Percentiles rank a stretch among this genome's conserved stretches.
phyloP scores from a whole-genome alignment of 208 protist species.

The Trypanosoma boissoni region DNA sequence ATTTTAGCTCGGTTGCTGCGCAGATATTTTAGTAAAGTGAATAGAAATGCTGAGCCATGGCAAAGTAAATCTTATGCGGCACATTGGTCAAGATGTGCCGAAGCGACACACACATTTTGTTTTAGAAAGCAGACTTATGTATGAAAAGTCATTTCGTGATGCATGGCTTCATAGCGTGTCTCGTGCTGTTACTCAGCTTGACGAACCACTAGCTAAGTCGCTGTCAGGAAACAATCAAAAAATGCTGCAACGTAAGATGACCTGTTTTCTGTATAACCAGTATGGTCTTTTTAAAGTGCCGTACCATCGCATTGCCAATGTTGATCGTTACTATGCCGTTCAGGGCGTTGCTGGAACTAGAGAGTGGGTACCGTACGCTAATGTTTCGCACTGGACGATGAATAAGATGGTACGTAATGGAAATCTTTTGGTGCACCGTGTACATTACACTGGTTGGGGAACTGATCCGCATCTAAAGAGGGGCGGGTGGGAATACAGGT shows the following conservation, averaged over 20 bases:
- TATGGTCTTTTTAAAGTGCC: slow-evolving; percentile 82
- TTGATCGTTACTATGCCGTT: slow-evolving; percentile 80
- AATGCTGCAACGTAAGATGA: slow-evolving; percentile 87
- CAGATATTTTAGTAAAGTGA: background rate
- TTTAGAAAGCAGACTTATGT: slow-evolving; percentile 83
- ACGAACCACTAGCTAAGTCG: slow-evolving; percentile 82
- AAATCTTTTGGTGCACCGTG: slow-evolving; percentile 85
- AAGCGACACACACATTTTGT: slow-evolving; percentile 86
- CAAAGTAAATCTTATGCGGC: slow-evolving; percentile 44
- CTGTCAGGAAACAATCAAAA: slow-evolving; percentile 53
- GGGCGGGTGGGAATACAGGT: slow-evolving; percentile 87
- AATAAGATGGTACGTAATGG: slow-evolving; percentile 87
- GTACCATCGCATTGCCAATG: slow-evolving; percentile 83
- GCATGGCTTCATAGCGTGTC: slow-evolving; percentile 84
- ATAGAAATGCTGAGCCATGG: slow-evolving; percentile 42
- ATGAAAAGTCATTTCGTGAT: slow-evolving; percentile 92
- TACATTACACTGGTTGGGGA: slow-evolving; percentile 84
- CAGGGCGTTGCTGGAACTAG: slow-evolving; percentile 76
- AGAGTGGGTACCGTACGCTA: slow-evolving; percentile 88
- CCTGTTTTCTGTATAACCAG: slow-evolving; percentile 91
- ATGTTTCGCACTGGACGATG: slow-evolving; percentile 89
- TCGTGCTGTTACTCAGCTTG: slow-evolving; percentile 64
- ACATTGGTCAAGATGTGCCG: slow-evolving; percentile 88
- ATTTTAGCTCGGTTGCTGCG: background rate
- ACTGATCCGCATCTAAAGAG: slow-evolving; percentile 75